Percentiles rank a stretch among this genome's conserved stretches.
These are phyloP conservation scores for Phytophthora colocasiae DNA, from an alignment of 352 stramenopile genomes.

Conservation along the genomic window DNA sequence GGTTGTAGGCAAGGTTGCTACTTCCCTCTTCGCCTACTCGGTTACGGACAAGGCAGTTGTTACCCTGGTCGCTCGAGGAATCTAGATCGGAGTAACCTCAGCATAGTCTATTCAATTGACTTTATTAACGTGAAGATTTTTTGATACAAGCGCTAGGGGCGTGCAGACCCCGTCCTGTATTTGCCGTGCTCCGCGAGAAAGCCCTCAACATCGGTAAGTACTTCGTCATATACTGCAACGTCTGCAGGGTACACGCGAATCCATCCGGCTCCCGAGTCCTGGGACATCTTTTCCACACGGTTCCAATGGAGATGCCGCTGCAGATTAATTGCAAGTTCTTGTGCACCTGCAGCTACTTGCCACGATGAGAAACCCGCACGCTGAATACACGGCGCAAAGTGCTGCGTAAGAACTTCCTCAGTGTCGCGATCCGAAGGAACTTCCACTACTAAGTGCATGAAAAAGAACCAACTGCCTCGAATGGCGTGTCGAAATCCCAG, in stretches of 20 bases:
- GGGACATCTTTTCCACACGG: slow-evolving; percentile 88
- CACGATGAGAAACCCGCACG: slow-evolving; percentile 83
- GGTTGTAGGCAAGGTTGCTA: slow-evolving; percentile 80
- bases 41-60: slow-evolving; percentile 82
- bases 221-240: slow-evolving; percentile 79
- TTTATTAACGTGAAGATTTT: slow-evolving; percentile 8
- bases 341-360: slow-evolving; percentile 84
- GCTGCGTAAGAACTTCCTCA: slow-evolving; percentile 59
- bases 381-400: slow-evolving; percentile 86
- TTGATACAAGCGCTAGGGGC: slow-evolving; percentile 27
- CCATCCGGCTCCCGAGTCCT: slow-evolving; percentile 85
- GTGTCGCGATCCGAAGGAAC: slow-evolving; percentile 60
- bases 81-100: slow-evolving; percentile 36
- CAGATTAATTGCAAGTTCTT: slow-evolving; percentile 90
- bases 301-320: slow-evolving; percentile 91
- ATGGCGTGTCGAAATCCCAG: slow-evolving; percentile 73
- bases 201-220: slow-evolving; percentile 72
- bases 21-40: slow-evolving; percentile 84
- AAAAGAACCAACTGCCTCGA: slow-evolving; percentile 84
- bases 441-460: slow-evolving; percentile 86
- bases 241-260: slow-evolving; percentile 88
- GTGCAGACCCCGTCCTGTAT: slow-evolving; percentile 34
- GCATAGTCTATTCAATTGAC: slow-evolving; percentile 33
- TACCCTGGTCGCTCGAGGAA: slow-evolving; percentile 77
- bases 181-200: slow-evolving; percentile 70